phyloP scores from a whole-genome alignment of 2,329 filamentous ascomycete genomes.

The Bipolaris sorokiniana region DNA sequence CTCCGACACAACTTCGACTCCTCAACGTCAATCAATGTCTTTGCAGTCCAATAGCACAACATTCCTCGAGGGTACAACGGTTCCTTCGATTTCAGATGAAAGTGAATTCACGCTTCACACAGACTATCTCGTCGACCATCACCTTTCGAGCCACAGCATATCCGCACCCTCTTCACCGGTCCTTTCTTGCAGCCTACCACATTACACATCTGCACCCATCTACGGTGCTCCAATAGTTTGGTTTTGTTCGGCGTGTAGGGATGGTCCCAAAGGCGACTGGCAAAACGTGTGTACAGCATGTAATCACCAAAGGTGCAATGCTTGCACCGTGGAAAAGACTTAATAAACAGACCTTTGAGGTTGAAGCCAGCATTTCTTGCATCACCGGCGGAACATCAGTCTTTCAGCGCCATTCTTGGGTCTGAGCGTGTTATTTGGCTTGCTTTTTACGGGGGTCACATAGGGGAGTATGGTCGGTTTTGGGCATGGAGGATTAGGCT shows the following conservation, averaged over 20 bases:
- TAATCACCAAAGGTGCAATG: not conserved
- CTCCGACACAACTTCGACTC: too few relatives aligned
- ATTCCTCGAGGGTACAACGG: too few relatives aligned
- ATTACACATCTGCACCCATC: not conserved
- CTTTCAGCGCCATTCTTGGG: too few relatives aligned
- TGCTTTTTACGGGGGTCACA: not conserved
- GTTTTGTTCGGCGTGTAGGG: not conserved
- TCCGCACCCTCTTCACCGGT: not conserved
- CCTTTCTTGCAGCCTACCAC: not conserved
- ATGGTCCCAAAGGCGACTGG: slow-evolving; percentile 1
- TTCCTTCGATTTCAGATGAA: too few relatives aligned
- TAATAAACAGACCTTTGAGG: not conserved
- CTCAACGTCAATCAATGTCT: not conserved
- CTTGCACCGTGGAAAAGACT: not conserved
- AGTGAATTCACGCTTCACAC: too few relatives aligned
- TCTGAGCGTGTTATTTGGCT: not conserved
- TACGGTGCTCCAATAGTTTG: not conserved
- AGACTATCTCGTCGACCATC: not conserved
- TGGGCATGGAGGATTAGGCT: not conserved
- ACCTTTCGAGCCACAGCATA: not conserved
- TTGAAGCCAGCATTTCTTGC: not conserved
- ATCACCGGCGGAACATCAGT: not conserved
- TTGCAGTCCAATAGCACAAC: not conserved
- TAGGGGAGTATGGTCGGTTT: not conserved
- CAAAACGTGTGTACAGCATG: not conserved